Evolutionary conservation across 2,329 filamentous ascomycete genomes (phyloP).

Genomic region (Daldinia eschscholtzii): DNA sequence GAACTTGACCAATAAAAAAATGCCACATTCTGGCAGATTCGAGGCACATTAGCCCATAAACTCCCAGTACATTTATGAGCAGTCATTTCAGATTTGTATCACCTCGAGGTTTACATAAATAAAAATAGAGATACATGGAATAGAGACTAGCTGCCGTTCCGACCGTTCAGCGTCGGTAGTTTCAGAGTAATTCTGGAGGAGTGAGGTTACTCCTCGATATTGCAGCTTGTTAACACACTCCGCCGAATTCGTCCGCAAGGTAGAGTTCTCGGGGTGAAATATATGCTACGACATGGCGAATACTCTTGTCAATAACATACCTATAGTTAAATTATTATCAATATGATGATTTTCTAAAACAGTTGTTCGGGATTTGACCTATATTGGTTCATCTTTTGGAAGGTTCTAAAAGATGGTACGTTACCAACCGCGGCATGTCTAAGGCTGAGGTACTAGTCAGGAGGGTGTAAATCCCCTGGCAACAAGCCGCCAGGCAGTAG

Average conservation of each 20-base stretch:
- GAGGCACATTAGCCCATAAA: not conserved
- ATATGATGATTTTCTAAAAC: conserved; percentile 2
- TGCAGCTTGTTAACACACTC: not conserved
- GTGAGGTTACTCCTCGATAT: not conserved
- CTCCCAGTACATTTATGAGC: not conserved
- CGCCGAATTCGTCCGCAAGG: not conserved
- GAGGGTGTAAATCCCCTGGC: no score
- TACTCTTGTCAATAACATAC: not conserved
- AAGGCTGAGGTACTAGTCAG: no score
- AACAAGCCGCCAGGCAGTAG: no score
- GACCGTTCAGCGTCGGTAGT: not conserved
- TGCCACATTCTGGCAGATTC: not conserved
- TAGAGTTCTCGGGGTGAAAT: not conserved
- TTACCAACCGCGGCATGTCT: no score
- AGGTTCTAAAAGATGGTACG: no score
- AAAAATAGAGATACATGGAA: not conserved
- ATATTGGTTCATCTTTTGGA: no score
- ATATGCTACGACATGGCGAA: not conserved
- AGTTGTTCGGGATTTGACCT: not conserved
- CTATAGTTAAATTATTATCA: not conserved
- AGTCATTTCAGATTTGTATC: not conserved
- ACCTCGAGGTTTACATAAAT: conserved; percentile 1
- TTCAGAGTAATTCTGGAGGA: not conserved
- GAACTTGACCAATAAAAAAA: not conserved
- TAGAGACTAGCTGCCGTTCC: not conserved